Evolutionary conservation across 345 rosid species (phyloP), one percentile per base, ranked within the genome.

Genomic region (Isatis tinctoria): DNA sequence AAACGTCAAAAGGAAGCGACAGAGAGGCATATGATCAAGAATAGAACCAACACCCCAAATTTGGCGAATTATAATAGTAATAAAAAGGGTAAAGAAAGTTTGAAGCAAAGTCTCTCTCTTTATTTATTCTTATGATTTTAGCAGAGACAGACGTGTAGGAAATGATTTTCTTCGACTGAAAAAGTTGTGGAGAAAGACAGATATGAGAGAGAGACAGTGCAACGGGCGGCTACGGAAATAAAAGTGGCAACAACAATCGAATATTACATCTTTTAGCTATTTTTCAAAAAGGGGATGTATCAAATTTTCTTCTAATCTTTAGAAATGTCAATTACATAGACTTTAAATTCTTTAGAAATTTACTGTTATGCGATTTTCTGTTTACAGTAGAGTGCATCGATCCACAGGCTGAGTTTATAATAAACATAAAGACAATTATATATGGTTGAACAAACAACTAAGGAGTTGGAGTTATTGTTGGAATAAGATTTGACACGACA

Each of bases 1-100:
- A 65, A 65, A 28, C 67, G 77, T 77, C 68, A 78, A 66, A 52
- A 45, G 37, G 60, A 59, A 71, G 72, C 75, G 70, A 82, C 75
- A 80, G 75, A 80, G 64, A 77, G 60, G 78, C 76, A 65, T 67
- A 43, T 63, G 75, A 60, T 69, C 69, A 76, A 82, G 70, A 79
- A 79, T 64, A 82, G 66, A 68, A 72, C 65, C 30, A 16, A 60
- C 69, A 67, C 60, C 59, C 81, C 48, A 72, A 40, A 27, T 52
- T 41, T 73, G 65, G 72, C 5, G 1, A 28, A 11, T 16, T 30
- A 43, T 54, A 8, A 17, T 17, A 17, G 8, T 59, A 48, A 18
- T 51, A 16, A 10, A 4, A 3, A 2, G 2, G 22, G 8, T n/a
- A 36, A 67, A 62, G 52, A 68, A 41, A 30, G 3, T 30, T 2